A percentile compares a stretch with the other conserved stretches of the same genome.
These are phyloP conservation scores for Lyophyllum shimeji DNA, from an alignment of 768 basidiomycete species.

Conservation along the genomic window DNA sequence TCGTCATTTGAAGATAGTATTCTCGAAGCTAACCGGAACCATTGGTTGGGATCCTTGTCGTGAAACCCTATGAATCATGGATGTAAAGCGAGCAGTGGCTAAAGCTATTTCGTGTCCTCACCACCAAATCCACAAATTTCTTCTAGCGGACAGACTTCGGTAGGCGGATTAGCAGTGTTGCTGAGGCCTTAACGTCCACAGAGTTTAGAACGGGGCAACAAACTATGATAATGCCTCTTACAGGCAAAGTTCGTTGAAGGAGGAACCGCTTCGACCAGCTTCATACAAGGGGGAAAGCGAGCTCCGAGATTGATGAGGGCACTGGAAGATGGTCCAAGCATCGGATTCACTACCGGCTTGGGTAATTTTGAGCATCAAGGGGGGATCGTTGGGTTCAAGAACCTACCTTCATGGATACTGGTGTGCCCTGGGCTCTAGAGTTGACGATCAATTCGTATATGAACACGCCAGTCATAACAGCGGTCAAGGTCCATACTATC, in stretches of 20 bases:
- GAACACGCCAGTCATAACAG: constrained; percentile 69
- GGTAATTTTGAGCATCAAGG: neutral
- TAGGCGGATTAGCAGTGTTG: constrained; percentile 79
- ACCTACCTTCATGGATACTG: constrained; percentile 80
- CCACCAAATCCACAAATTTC: constrained; percentile 91
- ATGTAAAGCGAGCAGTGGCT: neutral
- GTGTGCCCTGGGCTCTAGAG: constrained; percentile 70
- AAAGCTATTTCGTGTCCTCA: constrained; percentile 29
- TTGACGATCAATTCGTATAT: constrained; percentile 88
- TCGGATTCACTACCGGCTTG: constrained; percentile 80
- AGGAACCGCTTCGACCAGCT: constrained; percentile 56
- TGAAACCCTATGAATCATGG: constrained; percentile 35
- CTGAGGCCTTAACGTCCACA: constrained; percentile 61
- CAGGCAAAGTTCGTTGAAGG: constrained; percentile 58
- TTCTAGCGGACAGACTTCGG: constrained; percentile 69
- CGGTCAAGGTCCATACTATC: constrained; percentile 63
- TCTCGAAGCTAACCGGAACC: constrained; percentile 38
- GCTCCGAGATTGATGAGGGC: constrained; percentile 88
- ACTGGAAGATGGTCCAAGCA: constrained; percentile 87
- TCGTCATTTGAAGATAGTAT: neutral
- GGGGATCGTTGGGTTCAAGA: neutral
- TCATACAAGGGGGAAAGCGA: constrained; percentile 94
- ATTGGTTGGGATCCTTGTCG: constrained; percentile 42
- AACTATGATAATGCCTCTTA: constrained; percentile 28
- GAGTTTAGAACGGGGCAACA: neutral